Evolutionary conservation across 2,329 filamentous ascomycete species (phyloP).

Genomic region (Rasamsonia emersonii): DNA sequence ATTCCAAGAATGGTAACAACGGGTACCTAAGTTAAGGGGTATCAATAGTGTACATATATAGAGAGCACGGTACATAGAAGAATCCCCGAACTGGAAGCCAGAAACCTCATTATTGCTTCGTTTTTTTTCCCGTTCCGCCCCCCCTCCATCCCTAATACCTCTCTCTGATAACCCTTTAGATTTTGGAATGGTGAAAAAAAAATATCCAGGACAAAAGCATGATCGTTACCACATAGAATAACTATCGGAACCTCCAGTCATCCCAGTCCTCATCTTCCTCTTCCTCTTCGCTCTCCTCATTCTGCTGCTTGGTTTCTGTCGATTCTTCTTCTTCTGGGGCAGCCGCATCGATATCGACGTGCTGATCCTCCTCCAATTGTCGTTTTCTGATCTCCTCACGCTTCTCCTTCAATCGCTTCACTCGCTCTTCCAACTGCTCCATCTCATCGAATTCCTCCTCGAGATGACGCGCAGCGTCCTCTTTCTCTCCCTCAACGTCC

Average conservation of each 20-base stretch:
- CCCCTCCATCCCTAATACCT: too few relatives aligned
- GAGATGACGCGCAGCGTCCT: constrained; percentile 64
- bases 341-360: constrained; percentile 11
- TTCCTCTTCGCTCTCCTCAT: constrained; percentile 33
- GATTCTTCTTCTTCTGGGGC: constrained; percentile 1
- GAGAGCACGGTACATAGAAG: too few relatives aligned
- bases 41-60: too few relatives aligned
- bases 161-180: too few relatives aligned
- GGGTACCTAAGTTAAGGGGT: too few relatives aligned
- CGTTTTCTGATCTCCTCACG: constrained; percentile 56
- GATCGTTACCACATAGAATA: too few relatives aligned
- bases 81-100: too few relatives aligned
- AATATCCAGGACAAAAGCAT: too few relatives aligned
- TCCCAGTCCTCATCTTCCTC: constrained; percentile 41
- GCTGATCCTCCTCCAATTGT: constrained; percentile 17
- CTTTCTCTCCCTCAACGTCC: constrained; percentile 58
- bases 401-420: constrained; percentile 59
- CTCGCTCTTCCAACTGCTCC: constrained; percentile 66
- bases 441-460: constrained; percentile 77
- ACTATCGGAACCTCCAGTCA: constrained; percentile 33
- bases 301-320: constrained; percentile 8
- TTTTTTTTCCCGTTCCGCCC: too few relatives aligned
- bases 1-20: too few relatives aligned
- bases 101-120: too few relatives aligned
- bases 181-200: too few relatives aligned